These are phyloP conservation scores for Mucor mucedo DNA, from an alignment of 371 early-diverging fungal species.

Conservation along the genomic window DNA sequence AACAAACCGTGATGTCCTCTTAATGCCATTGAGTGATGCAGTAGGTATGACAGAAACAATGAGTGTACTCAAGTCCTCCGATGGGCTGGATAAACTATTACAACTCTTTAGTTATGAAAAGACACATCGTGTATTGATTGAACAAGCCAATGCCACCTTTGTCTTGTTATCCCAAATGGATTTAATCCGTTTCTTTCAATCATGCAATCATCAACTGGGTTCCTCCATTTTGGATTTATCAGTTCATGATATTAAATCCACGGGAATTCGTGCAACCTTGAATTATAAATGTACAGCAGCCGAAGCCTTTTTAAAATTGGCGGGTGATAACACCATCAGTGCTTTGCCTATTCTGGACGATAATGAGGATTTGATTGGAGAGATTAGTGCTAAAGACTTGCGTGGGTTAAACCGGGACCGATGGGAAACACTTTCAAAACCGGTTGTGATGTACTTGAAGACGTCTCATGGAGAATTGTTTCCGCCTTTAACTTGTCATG, in stretches of 20 bases:
- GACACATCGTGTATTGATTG: constrained; percentile 59
- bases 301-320: constrained; percentile 56
- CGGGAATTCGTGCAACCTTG: constrained; percentile 21
- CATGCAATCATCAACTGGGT: constrained; percentile 63
- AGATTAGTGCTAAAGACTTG: constrained; percentile 66
- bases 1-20: constrained; percentile 19
- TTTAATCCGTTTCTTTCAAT: constrained; percentile 58
- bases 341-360: constrained; percentile 61
- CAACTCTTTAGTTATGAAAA: constrained; percentile 49
- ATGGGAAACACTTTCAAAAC: constrained; percentile 48
- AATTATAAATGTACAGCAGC: constrained; percentile 58
- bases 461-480: constrained; percentile 54
- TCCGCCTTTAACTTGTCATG: constrained; percentile 60
- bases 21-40: constrained; percentile 45
- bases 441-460: constrained; percentile 48
- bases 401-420: constrained; percentile 63
- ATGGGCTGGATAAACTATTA: constrained; percentile 42
- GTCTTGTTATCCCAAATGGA: constrained; percentile 65
- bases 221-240: constrained; percentile 49
- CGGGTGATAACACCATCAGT: constrained; percentile 41
- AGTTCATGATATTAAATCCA: constrained; percentile 33
- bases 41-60: constrained; percentile 47
- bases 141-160: constrained; percentile 32
- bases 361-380: constrained; percentile 52
- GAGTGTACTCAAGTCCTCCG: constrained; percentile 42